phyloP scores from a whole-genome alignment of 1,139 yeast species.

The Geotrichum histeridarum region DNA sequence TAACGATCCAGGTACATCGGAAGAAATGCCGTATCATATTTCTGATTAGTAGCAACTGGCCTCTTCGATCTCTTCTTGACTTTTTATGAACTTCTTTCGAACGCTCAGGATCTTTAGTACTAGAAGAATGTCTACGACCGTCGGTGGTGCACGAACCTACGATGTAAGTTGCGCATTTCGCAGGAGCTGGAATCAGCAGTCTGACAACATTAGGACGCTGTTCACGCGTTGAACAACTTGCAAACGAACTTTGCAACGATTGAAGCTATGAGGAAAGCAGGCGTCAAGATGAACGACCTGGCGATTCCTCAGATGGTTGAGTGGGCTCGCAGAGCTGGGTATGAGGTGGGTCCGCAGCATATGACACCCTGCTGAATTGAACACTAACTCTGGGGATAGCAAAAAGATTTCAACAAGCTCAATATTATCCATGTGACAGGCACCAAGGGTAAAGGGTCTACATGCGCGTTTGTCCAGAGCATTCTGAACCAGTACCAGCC shows the following conservation, averaged over 20 bases:
- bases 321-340: conserved; percentile 85
- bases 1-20: neutral
- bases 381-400: conserved; percentile 27
- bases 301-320: conserved; percentile 85
- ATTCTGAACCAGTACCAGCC: conserved; percentile 60
- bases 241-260: conserved; percentile 90
- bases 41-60: neutral
- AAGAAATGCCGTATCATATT: neutral
- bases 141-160: conserved; percentile 12
- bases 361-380: neutral
- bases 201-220: conserved; percentile 45
- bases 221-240: conserved; percentile 72
- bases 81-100: conserved; percentile 9
- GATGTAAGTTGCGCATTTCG: neutral
- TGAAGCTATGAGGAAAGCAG: conserved; percentile 72
- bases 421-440: conserved; percentile 92
- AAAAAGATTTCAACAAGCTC: conserved; percentile 57
- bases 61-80: neutral
- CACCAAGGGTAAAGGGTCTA: conserved; percentile 97
- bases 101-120: neutral
- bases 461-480: conserved; percentile 89
- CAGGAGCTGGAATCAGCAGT: no score
- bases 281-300: conserved; percentile 60
- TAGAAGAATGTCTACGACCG: conserved; percentile 17
- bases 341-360: conserved; percentile 35